A percentile compares a stretch with the other conserved stretches of the same genome.
These are phyloP conservation scores for Sporisorium exsertum DNA, from an alignment of 1,284 basidiomycete genomes.

Conservation along the genomic window DNA sequence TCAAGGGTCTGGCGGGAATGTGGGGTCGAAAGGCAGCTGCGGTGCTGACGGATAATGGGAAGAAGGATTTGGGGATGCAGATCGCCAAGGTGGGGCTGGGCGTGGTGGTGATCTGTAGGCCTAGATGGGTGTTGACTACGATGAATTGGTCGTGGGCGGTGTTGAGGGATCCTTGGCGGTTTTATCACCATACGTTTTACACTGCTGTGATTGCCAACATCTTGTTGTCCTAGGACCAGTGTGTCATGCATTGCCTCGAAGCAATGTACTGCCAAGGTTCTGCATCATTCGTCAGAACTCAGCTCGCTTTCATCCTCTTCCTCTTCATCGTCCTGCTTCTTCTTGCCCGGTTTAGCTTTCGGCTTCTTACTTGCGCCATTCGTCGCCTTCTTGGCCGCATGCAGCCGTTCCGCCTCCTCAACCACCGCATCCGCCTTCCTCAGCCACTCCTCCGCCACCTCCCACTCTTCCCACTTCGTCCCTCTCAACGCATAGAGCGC, in stretches of 20 bases:
- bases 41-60: constrained; percentile 10
- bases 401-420: constrained; percentile 13
- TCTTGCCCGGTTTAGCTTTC: constrained; percentile 8
- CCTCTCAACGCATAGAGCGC: constrained; percentile 71
- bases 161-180: constrained; percentile 17
- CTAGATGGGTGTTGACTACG: constrained; percentile 10
- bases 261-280: background rate
- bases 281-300: constrained; percentile 11
- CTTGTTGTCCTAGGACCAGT: background rate
- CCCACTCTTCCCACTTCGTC: constrained; percentile 43
- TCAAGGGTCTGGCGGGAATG: background rate
- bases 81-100: constrained; percentile 12
- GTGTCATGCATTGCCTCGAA: background rate
- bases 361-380: constrained; percentile 3
- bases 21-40: background rate
- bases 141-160: constrained; percentile 2
- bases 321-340: constrained; percentile 6
- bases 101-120: constrained; percentile 5
- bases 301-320: constrained; percentile 22
- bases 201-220: constrained; percentile 1
- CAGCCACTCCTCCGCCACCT: constrained; percentile 27
- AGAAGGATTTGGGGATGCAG: constrained; percentile 4
- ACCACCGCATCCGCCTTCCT: constrained; percentile 18
- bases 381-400: constrained; percentile 15
- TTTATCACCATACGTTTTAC: constrained; percentile 17